Percentiles rank a stretch among this genome's conserved stretches.
Conservation (phyloP, 495 filamentous ascomycete genomes). For the Aspergillus kassunensis region DNA sequence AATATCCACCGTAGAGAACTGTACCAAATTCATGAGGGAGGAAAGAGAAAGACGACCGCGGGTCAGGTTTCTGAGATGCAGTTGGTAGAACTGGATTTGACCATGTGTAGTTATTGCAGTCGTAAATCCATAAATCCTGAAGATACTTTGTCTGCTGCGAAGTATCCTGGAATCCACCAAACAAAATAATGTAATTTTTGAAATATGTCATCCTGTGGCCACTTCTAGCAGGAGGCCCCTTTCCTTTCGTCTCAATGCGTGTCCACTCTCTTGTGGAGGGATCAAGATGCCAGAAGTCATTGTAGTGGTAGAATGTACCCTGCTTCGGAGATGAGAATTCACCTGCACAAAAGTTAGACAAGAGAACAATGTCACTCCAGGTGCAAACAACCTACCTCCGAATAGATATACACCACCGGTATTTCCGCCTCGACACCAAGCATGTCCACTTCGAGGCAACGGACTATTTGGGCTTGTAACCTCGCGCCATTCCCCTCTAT, state of each 20-base stretch:
- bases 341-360: constrained; percentile 39
- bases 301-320: constrained; percentile 98
- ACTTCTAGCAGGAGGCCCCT: constrained; percentile 81
- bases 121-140: constrained; percentile 64
- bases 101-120: constrained; percentile 71
- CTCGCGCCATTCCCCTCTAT: constrained; percentile 80
- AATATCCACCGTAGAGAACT: constrained; percentile 89
- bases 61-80: constrained; percentile 80
- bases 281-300: constrained; percentile 95
- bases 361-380: not conserved
- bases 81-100: constrained; percentile 64
- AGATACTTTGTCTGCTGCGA: constrained; percentile 90
- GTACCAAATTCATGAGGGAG: constrained; percentile 86
- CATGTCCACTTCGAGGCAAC: constrained; percentile 85
- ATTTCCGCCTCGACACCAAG: constrained; percentile 85
- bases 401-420: constrained; percentile 85
- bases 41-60: constrained; percentile 84
- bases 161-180: constrained; percentile 93
- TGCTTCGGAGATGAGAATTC: constrained; percentile 82
- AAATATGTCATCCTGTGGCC: constrained; percentile 94
- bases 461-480: constrained; percentile 90
- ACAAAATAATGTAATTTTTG: constrained; percentile 76
- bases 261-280: constrained; percentile 81
- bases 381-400: constrained; percentile 55
- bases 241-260: constrained; percentile 80